Percentiles rank a stretch among this genome's conserved stretches.
Conservation (phyloP, 202 grass and related monocot species). For the Carex sylvatica region DNA sequence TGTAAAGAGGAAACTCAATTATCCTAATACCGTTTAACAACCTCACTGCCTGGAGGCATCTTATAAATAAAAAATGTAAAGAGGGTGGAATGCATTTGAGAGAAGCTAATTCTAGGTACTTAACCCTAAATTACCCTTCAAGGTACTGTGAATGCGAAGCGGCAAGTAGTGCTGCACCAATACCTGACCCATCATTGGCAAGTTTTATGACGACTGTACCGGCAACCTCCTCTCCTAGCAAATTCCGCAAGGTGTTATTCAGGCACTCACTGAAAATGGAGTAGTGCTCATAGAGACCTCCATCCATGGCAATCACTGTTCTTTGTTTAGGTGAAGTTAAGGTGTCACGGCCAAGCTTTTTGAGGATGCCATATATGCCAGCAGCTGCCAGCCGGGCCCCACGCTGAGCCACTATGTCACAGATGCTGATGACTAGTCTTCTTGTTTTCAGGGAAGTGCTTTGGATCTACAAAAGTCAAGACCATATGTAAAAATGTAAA, state of each 20-base stretch:
- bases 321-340: constrained; percentile 27
- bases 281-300: constrained; percentile 61
- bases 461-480: constrained; percentile 36
- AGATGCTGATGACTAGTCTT: constrained; percentile 38
- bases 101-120: neutral
- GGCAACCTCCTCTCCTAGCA: constrained; percentile 47
- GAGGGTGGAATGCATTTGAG: neutral
- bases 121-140: constrained; percentile 5
- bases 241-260: constrained; percentile 49
- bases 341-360: constrained; percentile 45
- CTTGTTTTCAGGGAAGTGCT: constrained; percentile 51
- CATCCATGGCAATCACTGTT: constrained; percentile 60
- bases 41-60: neutral
- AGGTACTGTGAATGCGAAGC: constrained; percentile 54
- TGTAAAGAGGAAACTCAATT: constrained; percentile 1
- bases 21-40: neutral
- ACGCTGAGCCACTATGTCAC: constrained; percentile 47
- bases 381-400: constrained; percentile 53
- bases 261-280: constrained; percentile 49
- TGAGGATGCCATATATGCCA: constrained; percentile 52
- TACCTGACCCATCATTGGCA: constrained; percentile 51
- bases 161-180: constrained; percentile 53
- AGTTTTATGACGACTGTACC: constrained; percentile 45
- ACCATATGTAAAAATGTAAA: neutral
- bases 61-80: neutral